Evolutionary conservation across 352 stramenopile species (phyloP), one percentile per base, ranked within the genome.

Genomic region (Plasmopara viticola): DNA sequence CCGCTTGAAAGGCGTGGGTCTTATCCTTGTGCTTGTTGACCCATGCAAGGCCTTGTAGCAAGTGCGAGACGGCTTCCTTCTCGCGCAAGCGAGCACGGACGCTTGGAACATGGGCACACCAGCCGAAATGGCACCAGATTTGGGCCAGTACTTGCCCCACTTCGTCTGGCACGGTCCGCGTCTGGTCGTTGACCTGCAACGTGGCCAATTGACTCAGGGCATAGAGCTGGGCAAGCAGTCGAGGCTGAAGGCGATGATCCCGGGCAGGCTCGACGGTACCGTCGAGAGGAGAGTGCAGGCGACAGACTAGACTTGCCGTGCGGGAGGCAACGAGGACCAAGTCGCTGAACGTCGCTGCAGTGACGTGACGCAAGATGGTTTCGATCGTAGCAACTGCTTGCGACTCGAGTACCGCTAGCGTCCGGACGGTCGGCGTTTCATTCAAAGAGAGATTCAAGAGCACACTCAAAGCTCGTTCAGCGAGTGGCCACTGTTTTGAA

Each of bases 101-200:
- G 12, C 35, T 56, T 4, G 44, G 7, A 29, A 74, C 12, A 38
- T 72, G 42, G 4, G 71, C 45, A 12, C 65, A 76, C 78, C 78
- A 91, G 17, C 76, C 81, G 7, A 91, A 53, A 48, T 91, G 78
- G 35, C 76, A 89, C 64, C 76, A 86, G 28, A 90, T 69, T 47
- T 90, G 81, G 0, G 77, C 70, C 44, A 69, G 75, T 4, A 82
- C 53, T 15, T 90, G 81, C 78, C 70, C 87, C 0, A 74, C 25
- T 9, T 77, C 68, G 4, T 52, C 25, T 7, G 62, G 45, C 45
- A 71, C 48, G 9, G 29, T 35, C 5, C 45, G 18, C 12, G 13
- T 28, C 7, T 53, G 48, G 7, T 40, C 28, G 29, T 60, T 45
- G 18, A 63, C 45, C 18, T 55, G 64, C 4, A 59, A 31, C 13